Evolutionary conservation across 257 asterid genomes (phyloP), one percentile per base, ranked within the genome.

Genomic region (Lycium ferocissimum): DNA sequence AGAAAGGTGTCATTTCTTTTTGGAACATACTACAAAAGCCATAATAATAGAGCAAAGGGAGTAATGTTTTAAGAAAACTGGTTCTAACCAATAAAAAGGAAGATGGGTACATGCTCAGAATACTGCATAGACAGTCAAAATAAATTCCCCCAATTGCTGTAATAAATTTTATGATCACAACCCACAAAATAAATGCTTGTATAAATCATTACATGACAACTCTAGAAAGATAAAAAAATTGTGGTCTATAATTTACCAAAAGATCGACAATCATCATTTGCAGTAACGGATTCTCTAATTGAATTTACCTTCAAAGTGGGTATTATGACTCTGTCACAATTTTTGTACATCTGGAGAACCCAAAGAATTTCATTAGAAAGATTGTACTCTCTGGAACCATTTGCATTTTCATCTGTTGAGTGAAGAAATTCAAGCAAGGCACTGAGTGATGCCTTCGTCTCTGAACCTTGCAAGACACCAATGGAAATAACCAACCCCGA

Each of bases 381-480:
- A 84, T 89, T 87, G 83, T 61, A 85, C 87, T 87, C 93, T 89
- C 89, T 89, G 62, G 92, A 84, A 38, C 78, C 89, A 85, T 73
- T 86, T 70, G 43, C 88, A 83, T 86, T 91, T 86, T 93, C 90
- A 80, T 83, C 90, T 2, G 86, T 56, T 78, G 84, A 83, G 84
- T 91, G 94, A 86, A 95, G 94, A 88, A 90, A 94, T 43, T 93
- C 95, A 85, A 95, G 73, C 90, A 97, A 92, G 83, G 98, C 96
- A 89, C 86, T 80, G 62, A 95, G 91, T 40, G 98, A 94, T 82
- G 92, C 92, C 92, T 92, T 97, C 73, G 85, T 92, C 90, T 95
- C 86, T 83, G 98, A 94, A 71, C 94, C 98, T 94, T 94, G 99
- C 72, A 97, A 83, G 66, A 97, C 99, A n/a, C 99, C 98, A 53